Conservation (phyloP, 768 basidiomycete species). For the Sporobolomyces roseus region DNA sequence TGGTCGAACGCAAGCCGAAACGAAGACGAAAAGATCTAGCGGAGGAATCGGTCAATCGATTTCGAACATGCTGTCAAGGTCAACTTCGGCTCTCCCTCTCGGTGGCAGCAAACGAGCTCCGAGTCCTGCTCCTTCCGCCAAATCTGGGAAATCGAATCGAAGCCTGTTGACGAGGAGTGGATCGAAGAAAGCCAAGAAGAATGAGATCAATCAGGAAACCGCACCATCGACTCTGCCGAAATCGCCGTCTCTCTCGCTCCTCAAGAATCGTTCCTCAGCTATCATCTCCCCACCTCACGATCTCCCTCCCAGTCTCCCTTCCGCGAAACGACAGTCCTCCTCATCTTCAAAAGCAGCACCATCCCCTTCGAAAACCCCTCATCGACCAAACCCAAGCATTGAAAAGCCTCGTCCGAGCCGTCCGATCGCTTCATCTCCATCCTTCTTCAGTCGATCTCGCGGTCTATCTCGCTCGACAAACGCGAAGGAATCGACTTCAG, state of each 20-base stretch:
- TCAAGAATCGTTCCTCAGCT: conserved; percentile 3
- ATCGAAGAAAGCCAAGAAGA: conserved; percentile 5
- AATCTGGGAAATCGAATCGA: conserved; percentile 22
- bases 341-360: not conserved
- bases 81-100: conserved; percentile 18
- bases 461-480: conserved; percentile 11
- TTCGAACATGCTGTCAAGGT: conserved; percentile 20
- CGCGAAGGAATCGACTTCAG: not conserved
- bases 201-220: not conserved
- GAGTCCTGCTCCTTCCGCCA: conserved; percentile 18
- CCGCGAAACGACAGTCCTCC: no score
- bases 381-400: no score
- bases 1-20: conserved; percentile 12
- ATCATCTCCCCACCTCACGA: not conserved
- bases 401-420: no score
- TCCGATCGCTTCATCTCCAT: conserved; percentile 1
- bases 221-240: conserved; percentile 1
- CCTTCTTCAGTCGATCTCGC: conserved; percentile 22
- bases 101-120: conserved; percentile 18
- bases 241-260: conserved; percentile 10
- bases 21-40: conserved; percentile 2
- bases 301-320: not conserved
- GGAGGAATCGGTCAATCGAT: conserved; percentile 15
- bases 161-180: conserved; percentile 1
- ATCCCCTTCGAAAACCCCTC: not conserved